phyloP scores from a whole-genome alignment of 768 basidiomycete genomes.

The Russula brevipes region DNA sequence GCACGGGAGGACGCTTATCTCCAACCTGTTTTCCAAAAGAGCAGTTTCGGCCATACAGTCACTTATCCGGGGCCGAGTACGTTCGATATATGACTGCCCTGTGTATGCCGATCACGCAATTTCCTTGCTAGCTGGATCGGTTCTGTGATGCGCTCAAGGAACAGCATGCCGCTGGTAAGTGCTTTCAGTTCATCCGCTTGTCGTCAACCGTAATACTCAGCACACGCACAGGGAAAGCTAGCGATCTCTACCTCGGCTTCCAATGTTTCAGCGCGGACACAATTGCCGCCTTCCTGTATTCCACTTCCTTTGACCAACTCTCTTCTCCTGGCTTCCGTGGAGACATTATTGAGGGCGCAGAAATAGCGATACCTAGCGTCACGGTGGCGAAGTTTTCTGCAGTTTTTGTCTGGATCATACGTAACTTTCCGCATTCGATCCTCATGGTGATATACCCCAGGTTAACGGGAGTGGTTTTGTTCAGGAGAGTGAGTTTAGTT shows the following conservation, averaged over 20 bases:
- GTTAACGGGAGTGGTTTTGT: not conserved
- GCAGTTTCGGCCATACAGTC: constrained; percentile 36
- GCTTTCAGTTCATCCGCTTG: not conserved
- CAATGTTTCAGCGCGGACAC: constrained; percentile 41
- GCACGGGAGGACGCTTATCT: constrained; percentile 32
- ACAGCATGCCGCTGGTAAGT: constrained; percentile 12
- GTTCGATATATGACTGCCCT: not conserved
- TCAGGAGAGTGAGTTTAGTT: not conserved
- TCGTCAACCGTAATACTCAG: not conserved
- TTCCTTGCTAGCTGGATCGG: constrained; percentile 32
- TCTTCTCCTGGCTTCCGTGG: constrained; percentile 34
- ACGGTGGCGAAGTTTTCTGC: constrained; percentile 11
- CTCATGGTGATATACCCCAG: not conserved
- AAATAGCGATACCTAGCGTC: constrained; percentile 30
- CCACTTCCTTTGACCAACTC: constrained; percentile 33
- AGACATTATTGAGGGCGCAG: constrained; percentile 34
- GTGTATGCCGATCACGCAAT: not conserved
- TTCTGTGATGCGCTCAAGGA: constrained; percentile 25
- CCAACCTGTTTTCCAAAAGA: constrained; percentile 38
- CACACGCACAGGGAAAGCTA: constrained; percentile 23
- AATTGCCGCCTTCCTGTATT: constrained; percentile 41
- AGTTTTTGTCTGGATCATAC: constrained; percentile 1
- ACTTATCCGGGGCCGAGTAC: constrained; percentile 34
- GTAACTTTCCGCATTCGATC: not conserved
- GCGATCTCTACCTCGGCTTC: constrained; percentile 39